Evolutionary conservation across 768 basidiomycete genomes (phyloP), one percentile per base, ranked within the genome.

Genomic region (Infundibulicybe gibba): DNA sequence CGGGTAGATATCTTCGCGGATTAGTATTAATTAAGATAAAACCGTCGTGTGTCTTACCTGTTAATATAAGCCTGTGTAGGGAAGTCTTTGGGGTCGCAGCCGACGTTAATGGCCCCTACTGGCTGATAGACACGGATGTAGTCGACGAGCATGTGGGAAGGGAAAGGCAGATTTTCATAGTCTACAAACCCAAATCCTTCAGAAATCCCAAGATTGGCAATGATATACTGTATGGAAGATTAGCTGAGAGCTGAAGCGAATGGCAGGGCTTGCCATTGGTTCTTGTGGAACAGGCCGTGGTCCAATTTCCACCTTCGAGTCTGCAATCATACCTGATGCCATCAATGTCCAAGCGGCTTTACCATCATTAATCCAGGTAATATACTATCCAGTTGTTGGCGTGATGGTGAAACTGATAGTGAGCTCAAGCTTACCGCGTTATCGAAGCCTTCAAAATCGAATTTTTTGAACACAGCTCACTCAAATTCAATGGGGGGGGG

Each of bases 191-290:
- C 85, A 57, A 97, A 97, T 61, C 81, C 86, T 50, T 69, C 65
- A 6, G 90, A 93, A 63, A 95, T 81, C 47, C 91, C 93, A 52
- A 93, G 67, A 63, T 94, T 93, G 53, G 76, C 69, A 51, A 95
- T 81, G 53, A 97, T 66, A 58, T 92, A 91, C 89, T 91, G 37
- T 39, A 42, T 39, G 44, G 32, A 33, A 34, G 12, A 14, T 40
- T 8, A 48, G 25, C 11, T 37, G 9, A 30, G 39, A 16, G 31
- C 6, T 14, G 12, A 8, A 34, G 20, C 32, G 15, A 9, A 63
- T 17, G 4, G 8, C 25, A 25, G 8, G 8, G 25, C 25, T 25
- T 53, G 90, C 87, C 90, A 94, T 89, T 17, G 93, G 93, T 62
- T 97, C 93, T 51, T 82, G 78, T 0, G 93, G 74, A 10, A 95